These are phyloP conservation scores for Plectosphaerella cucumerina DNA, from an alignment of 2,329 filamentous ascomycete species.

Conservation along the genomic window DNA sequence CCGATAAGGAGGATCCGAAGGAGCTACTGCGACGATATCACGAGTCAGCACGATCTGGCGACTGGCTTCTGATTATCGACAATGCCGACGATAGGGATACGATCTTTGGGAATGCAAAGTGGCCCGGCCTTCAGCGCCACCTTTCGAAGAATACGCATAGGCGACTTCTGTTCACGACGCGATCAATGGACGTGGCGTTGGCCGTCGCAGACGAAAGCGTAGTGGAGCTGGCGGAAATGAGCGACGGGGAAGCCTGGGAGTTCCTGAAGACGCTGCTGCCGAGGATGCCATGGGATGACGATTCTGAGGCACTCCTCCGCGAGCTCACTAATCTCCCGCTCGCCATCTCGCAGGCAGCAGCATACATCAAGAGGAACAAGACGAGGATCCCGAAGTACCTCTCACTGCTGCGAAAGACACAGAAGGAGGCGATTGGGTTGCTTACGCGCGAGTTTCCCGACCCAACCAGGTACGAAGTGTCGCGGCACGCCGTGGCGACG, in stretches of 20 bases:
- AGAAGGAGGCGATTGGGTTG: constrained; percentile 23
- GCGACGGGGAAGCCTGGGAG: neutral
- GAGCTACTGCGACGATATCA: constrained; percentile 5
- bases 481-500: constrained; percentile 28
- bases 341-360: constrained; percentile 32
- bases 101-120: neutral
- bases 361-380: constrained; percentile 30
- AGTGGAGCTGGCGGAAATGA: constrained; percentile 3
- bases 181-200: neutral
- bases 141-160: too few relatives aligned
- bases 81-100: neutral
- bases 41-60: neutral
- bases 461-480: constrained; percentile 20
- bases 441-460: constrained; percentile 30
- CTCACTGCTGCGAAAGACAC: constrained; percentile 20
- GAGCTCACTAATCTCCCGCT: constrained; percentile 29
- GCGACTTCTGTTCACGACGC: neutral
- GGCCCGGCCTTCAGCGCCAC: too few relatives aligned
- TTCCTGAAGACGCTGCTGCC: constrained; percentile 2
- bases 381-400: constrained; percentile 26
- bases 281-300: neutral
- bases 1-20: constrained; percentile 9
- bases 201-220: constrained; percentile 4
- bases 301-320: constrained; percentile 13
- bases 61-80: constrained; percentile 10